Base-by-base conservation (phyloP, 352 stramenopile genomes). In the Pythium plurisporium region DNA sequence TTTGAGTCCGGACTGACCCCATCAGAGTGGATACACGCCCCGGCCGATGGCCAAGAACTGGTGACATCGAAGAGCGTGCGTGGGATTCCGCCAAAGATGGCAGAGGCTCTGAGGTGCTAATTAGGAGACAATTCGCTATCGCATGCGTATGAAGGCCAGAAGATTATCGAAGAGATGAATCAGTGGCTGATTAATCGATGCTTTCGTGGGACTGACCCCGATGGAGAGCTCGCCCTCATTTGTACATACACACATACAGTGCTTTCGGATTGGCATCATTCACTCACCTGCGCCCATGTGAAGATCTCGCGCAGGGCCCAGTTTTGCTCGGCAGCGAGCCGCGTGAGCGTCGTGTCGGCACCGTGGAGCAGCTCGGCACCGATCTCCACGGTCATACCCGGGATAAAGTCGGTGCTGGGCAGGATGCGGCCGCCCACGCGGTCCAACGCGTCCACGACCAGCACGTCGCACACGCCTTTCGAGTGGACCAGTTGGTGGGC, bases 141-240 rank as follows among this genome's bases (percentile, higher is more conserved):
- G 82, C 82, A 93, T 88, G 49, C 78, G 77, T 89, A 93, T 93
- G 82, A 93, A 93, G 80, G 82, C 82, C 82, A 88, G 58, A 76
- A 89, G 79, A 86, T 89, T 79, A 91, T 67, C 27, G 59, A 46
- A 31, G 55, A 61, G 45, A 56, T 23, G 43, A 50, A 89, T 84
- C 79, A 85, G 68, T 83, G 82, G 82, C 82, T 93, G 82, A 93
- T 93, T 91, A 93, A 91, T 93, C 78, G 82, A 88, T 93, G 82
- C n/a, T n/a, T n/a, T n/a, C n/a, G n/a, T n/a, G n/a, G n/a, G n/a
- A n/a, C n/a, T n/a, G n/a, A n/a, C n/a, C n/a, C n/a, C 82, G 19
- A 26, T 61, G 14, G 11, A 34, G 29, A 37, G 36, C 15, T 19
- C n/a, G 44, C 19, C n/a, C 25, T 8, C 46, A 49, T 46, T 65